Conservation (phyloP, 2,329 filamentous ascomycete genomes). For the Nannizziopsis arthrosporioides region DNA sequence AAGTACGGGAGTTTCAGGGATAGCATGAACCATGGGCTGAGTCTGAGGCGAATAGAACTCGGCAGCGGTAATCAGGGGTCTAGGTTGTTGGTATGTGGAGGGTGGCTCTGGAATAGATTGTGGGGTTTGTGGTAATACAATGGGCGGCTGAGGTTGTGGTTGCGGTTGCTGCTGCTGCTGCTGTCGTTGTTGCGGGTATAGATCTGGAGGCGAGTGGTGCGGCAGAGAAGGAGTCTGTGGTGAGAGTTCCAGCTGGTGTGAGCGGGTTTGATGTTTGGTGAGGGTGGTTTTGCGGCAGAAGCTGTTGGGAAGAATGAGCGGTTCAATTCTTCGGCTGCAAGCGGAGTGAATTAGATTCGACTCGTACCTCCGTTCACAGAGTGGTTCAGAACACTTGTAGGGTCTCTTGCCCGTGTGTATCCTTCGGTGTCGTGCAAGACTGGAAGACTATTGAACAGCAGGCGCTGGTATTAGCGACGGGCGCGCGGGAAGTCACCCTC, state of each 20-base stretch:
- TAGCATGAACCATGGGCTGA: constrained; percentile 12
- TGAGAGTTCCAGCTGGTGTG: constrained; percentile 15
- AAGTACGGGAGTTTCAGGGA: constrained; percentile 9
- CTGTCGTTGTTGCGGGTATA: constrained; percentile 12
- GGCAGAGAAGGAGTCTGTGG: constrained; percentile 8
- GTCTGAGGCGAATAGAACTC: constrained; percentile 13
- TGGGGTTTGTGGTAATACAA: constrained; percentile 6
- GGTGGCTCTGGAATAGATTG: constrained; percentile 2
- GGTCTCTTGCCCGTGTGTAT: constrained; percentile 19
- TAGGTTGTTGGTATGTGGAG: constrained; percentile 4
- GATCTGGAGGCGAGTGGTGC: constrained; percentile 7
- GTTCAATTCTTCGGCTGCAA: not conserved
- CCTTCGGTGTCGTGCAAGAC: constrained; percentile 18
- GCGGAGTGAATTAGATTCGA: not conserved
- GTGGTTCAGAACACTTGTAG: constrained; percentile 17
- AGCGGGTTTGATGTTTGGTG: constrained; percentile 18
- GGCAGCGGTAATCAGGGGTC: constrained; percentile 5
- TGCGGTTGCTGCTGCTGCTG: constrained; percentile 2
- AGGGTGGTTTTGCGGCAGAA: constrained; percentile 19
- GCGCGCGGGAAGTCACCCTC: not conserved
- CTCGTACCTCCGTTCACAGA: constrained; percentile 17
- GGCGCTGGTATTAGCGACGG: constrained; percentile 7
- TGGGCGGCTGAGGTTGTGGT: constrained; percentile 5
- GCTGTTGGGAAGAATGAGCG: constrained; percentile 6
- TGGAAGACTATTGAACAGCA: constrained; percentile 15